Percentiles rank a stretch among this genome's conserved stretches.
Evolutionary conservation across 257 asterid species (phyloP).

Genomic region (Dorcoceras hygrometricum): DNA sequence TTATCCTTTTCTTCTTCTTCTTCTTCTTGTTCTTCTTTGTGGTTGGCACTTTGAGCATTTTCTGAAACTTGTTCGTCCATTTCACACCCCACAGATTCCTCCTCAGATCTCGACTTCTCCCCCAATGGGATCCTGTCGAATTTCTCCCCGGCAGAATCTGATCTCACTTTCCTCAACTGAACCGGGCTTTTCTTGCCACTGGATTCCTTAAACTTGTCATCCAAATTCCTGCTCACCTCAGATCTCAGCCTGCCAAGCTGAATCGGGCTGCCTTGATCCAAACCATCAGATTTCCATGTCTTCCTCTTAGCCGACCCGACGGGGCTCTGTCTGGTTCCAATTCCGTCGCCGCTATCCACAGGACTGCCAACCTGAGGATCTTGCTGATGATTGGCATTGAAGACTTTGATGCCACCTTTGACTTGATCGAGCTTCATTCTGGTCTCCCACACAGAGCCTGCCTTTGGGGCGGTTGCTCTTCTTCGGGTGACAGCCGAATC

Average conservation of each 20-base stretch:
- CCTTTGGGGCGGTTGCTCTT: not conserved
- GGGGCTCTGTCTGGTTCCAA: constrained; percentile 45
- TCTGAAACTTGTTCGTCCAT: no score
- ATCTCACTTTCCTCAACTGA: constrained; percentile 38
- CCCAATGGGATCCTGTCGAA: constrained; percentile 25
- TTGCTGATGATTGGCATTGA: constrained; percentile 36
- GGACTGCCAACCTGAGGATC: constrained; percentile 9
- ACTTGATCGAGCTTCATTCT: not conserved
- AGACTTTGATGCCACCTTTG: constrained; percentile 38
- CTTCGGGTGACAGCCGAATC: not conserved
- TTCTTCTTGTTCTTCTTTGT: no score
- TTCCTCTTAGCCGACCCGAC: constrained; percentile 42
- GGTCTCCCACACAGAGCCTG: not conserved
- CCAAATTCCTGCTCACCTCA: constrained; percentile 42
- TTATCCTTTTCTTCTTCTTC: constrained; percentile 33
- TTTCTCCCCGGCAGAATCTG: constrained; percentile 23
- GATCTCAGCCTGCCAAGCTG: constrained; percentile 61
- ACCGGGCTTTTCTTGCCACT: constrained; percentile 40
- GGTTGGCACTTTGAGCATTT: no score
- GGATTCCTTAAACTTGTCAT: constrained; percentile 35
- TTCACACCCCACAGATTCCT: constrained; percentile 46
- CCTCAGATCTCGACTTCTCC: constrained; percentile 43
- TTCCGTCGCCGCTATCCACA: constrained; percentile 20
- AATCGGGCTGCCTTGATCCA: constrained; percentile 47
- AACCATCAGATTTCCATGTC: constrained; percentile 66